Conservation (phyloP, 140 eudicot genomes). For the Oenanthe javanica region DNA sequence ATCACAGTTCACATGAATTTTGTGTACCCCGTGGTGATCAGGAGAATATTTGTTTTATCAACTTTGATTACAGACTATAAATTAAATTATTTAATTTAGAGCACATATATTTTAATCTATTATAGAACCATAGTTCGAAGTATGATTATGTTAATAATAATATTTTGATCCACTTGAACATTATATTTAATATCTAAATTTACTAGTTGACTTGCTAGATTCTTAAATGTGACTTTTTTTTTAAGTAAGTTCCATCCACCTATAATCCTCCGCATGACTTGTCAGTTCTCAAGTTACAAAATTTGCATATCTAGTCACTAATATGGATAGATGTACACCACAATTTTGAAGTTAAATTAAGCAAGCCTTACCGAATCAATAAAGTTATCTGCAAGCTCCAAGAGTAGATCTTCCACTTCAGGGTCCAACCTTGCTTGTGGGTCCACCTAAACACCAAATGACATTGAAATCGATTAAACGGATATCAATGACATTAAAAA, state of each 20-base stretch:
- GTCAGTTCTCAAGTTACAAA: neutral
- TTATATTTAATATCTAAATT: neutral
- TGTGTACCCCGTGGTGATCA: neutral
- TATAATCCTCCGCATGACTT: too few species aligned
- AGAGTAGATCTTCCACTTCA: constrained; percentile 68
- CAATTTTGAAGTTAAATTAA: neutral
- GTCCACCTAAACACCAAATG: constrained; percentile 51
- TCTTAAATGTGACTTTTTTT: neutral
- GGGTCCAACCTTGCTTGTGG: constrained; percentile 61
- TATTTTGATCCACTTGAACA: neutral
- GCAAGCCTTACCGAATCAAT: constrained; percentile 39
- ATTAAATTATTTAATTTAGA: neutral
- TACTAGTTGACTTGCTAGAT: neutral
- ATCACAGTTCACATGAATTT: neutral
- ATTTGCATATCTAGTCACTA: neutral
- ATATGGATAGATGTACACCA: neutral
- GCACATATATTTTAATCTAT: neutral
- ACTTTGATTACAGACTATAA: neutral
- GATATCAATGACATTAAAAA: neutral
- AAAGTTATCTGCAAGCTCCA: constrained; percentile 51
- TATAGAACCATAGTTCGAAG: neutral
- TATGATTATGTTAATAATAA: neutral
- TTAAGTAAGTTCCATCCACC: neutral
- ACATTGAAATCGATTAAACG: neutral
- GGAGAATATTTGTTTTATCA: neutral